Conservation (phyloP, 371 early-diverging fungal species). For the Phascolomyces articulosus region DNA sequence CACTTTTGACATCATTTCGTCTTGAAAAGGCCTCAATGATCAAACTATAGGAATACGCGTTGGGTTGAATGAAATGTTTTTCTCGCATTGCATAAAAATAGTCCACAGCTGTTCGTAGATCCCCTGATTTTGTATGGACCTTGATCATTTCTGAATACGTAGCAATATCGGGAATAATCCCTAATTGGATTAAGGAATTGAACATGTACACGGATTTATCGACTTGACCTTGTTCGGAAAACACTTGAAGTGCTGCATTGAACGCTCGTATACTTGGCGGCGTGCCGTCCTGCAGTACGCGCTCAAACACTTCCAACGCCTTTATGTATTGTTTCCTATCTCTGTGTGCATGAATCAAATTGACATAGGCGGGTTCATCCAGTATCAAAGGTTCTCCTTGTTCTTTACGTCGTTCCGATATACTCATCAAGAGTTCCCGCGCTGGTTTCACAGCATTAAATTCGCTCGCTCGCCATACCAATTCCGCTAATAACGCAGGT, state of each 20-base stretch:
- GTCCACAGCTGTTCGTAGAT: constrained; percentile 26
- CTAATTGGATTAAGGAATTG: constrained; percentile 37
- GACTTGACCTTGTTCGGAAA: constrained; percentile 38
- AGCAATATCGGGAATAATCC: constrained; percentile 46
- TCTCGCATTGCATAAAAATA: constrained; percentile 34
- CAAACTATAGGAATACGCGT: constrained; percentile 52
- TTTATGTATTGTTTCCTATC: constrained; percentile 22
- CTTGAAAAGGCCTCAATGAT: constrained; percentile 46
- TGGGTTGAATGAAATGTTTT: constrained; percentile 33
- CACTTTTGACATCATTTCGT: constrained; percentile 23
- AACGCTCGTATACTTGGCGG: constrained; percentile 45
- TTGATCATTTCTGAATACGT: constrained; percentile 55
- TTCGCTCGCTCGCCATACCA: constrained; percentile 11
- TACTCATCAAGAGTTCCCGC: constrained; percentile 15
- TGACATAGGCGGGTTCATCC: constrained; percentile 29
- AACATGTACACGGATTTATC: constrained; percentile 39
- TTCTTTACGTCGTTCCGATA: background rate
- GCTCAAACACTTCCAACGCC: constrained; percentile 43
- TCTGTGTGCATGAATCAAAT: constrained; percentile 34
- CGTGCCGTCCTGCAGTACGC: constrained; percentile 33
- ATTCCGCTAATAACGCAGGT: constrained; percentile 2
- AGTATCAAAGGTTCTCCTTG: background rate
- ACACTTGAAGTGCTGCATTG: constrained; percentile 49
- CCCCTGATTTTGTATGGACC: constrained; percentile 28
- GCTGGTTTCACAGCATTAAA: constrained; percentile 25